phyloP scores from a whole-genome alignment of 306 rosid genomes.

The Lablab purpureus region DNA sequence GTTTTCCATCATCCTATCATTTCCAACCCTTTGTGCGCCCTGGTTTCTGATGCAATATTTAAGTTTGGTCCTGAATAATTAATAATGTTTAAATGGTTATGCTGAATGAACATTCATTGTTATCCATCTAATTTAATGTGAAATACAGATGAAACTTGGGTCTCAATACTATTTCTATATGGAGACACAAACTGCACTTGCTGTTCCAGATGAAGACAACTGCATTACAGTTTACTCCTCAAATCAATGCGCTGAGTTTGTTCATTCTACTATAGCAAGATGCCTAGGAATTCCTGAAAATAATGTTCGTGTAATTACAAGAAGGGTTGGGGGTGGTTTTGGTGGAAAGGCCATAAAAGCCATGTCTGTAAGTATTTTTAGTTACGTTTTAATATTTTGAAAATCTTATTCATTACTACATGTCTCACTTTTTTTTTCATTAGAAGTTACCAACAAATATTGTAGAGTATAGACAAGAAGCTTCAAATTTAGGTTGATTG shows the following conservation, averaged over 20 bases:
- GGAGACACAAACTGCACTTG: slow-evolving; percentile 93
- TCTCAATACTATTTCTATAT: slow-evolving; percentile 94
- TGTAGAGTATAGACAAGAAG: background rate
- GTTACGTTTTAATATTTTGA: background rate
- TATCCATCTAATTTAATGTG: slow-evolving; percentile 34
- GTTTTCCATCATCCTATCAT: background rate
- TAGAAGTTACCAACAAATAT: background rate
- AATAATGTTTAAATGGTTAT: slow-evolving; percentile 4
- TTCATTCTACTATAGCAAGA: slow-evolving; percentile 66
- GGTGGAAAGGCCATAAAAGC: slow-evolving; percentile 77
- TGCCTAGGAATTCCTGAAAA: slow-evolving; percentile 82
- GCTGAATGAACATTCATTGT: slow-evolving; percentile 3
- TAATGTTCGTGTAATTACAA: slow-evolving; percentile 87
- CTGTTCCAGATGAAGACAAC: slow-evolving; percentile 93
- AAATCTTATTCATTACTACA: slow-evolving; percentile 3
- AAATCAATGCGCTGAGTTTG: slow-evolving; percentile 63
- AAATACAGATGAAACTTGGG: slow-evolving; percentile 73
- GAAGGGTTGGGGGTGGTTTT: slow-evolving; percentile 95
- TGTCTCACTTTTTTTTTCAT: background rate
- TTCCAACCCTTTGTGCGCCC: background rate
- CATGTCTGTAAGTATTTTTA: slow-evolving; percentile 63
- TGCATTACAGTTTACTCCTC: slow-evolving; percentile 82
- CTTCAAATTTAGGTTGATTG: slow-evolving; percentile 13
- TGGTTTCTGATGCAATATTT: slow-evolving; percentile 19
- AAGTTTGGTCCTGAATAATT: slow-evolving; percentile 23